A percentile compares a stretch with the other conserved stretches of the same genome.
Evolutionary conservation across 129 eudicot species (phyloP).

Genomic region (Smallanthus sonchifolius): DNA sequence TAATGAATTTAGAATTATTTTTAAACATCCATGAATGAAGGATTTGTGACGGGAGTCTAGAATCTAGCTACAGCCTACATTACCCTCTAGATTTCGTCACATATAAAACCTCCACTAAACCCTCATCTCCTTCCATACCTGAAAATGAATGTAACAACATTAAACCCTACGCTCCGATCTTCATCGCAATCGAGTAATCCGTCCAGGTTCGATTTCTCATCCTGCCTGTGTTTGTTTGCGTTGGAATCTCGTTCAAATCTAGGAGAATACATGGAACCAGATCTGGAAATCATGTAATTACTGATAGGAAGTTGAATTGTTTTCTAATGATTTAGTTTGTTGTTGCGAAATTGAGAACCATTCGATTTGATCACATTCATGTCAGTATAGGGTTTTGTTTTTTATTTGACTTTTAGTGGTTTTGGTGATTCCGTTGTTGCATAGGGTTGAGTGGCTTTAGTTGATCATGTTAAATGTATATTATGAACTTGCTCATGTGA

Average conservation of each 20-base stretch:
- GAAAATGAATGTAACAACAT: conserved; percentile 10
- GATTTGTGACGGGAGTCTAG: neutral
- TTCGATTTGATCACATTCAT: conserved; percentile 1
- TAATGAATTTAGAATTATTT: neutral
- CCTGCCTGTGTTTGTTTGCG: neutral
- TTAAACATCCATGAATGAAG: neutral
- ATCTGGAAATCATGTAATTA: conserved; percentile 18
- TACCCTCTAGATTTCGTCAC: conserved; percentile 16
- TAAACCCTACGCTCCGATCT: conserved; percentile 24
- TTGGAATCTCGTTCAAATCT: conserved; percentile 15
- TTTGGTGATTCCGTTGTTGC: neutral
- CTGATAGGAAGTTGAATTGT: neutral
- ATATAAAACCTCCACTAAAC: conserved; percentile 26
- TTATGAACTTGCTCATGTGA: conserved; percentile 12
- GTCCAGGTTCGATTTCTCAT: conserved; percentile 14
- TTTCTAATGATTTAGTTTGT: conserved; percentile 1
- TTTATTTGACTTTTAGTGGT: neutral
- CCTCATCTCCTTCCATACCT: neutral
- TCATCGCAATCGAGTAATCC: neutral
- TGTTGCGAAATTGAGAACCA: neutral
- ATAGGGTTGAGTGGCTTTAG: conserved; percentile 23
- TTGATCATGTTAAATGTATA: neutral
- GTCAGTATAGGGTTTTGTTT: neutral
- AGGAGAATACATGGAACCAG: neutral
- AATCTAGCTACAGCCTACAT: neutral